These are phyloP conservation scores for Chaetoceros tenuissimus DNA, from an alignment of 108 stramenopile species.

Conservation along the genomic window DNA sequence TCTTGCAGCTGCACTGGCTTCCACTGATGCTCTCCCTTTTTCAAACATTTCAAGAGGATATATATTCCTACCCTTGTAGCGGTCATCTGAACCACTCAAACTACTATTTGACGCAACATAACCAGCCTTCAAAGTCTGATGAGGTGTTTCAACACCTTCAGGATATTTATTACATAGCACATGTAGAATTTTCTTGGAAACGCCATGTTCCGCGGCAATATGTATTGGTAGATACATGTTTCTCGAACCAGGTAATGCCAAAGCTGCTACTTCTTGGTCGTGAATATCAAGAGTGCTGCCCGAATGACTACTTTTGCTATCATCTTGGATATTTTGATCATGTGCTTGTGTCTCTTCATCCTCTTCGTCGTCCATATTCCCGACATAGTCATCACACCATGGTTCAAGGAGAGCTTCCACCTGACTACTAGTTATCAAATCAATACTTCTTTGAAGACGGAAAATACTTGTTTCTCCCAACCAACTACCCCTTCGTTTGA, in stretches of 20 bases:
- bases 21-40: constrained; percentile 19
- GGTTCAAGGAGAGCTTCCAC: too few species aligned
- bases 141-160: constrained; percentile 28
- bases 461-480: background rate
- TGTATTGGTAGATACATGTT: constrained; percentile 31
- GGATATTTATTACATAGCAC: constrained; percentile 24
- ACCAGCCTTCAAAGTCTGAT: background rate
- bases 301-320: too few species aligned
- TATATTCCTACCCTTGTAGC: background rate
- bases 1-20: constrained; percentile 15
- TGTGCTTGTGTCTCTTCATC: too few species aligned
- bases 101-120: background rate
- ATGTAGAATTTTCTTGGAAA: constrained; percentile 13
- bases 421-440: too few species aligned
- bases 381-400: too few species aligned
- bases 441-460: too few species aligned
- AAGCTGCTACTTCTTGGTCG: too few species aligned
- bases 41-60: constrained; percentile 28
- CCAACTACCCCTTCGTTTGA: constrained; percentile 1
- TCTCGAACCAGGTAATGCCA: too few species aligned
- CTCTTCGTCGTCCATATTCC: too few species aligned
- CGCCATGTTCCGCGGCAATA: constrained; percentile 29
- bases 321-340: too few species aligned
- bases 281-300: too few species aligned
- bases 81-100: constrained; percentile 1